Evolutionary conservation across 331 rosid species (phyloP).

Genomic region (Erythrophleum ivorense): DNA sequence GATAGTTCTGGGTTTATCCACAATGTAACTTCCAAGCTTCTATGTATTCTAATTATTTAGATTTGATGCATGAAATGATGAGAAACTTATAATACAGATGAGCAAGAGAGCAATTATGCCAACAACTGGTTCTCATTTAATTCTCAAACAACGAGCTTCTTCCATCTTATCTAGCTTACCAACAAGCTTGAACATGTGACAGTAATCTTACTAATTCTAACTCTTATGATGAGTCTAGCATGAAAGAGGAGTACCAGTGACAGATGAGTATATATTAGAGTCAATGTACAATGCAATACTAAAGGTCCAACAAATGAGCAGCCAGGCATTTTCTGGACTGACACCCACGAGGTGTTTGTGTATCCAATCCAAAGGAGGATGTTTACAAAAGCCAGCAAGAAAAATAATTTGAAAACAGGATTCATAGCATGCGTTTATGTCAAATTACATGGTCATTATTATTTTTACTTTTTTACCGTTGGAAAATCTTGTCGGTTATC

Average conservation of each 20-base stretch:
- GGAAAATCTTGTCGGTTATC: constrained; percentile 11
- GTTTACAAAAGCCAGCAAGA: constrained; percentile 22
- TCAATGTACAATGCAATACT: constrained; percentile 7
- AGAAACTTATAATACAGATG: background rate
- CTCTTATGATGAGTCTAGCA: background rate
- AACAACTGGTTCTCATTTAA: background rate
- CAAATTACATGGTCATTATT: background rate
- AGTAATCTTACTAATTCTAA: background rate
- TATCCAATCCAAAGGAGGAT: constrained; percentile 24
- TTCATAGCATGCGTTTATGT: background rate
- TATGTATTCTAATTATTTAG: background rate
- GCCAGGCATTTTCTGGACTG: background rate
- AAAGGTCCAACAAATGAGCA: background rate
- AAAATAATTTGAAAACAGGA: background rate
- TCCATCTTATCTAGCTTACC: background rate
- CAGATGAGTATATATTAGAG: constrained; percentile 4
- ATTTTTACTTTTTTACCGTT: background rate
- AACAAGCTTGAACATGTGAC: background rate
- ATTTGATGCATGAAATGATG: background rate
- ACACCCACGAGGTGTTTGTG: background rate
- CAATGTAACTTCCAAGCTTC: background rate
- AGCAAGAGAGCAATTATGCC: background rate
- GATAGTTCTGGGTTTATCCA: background rate
- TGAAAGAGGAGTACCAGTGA: background rate
- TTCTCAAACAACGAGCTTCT: background rate